Evolutionary conservation across 306 rosid species (phyloP).

Genomic region (Ziziphus jujuba): DNA sequence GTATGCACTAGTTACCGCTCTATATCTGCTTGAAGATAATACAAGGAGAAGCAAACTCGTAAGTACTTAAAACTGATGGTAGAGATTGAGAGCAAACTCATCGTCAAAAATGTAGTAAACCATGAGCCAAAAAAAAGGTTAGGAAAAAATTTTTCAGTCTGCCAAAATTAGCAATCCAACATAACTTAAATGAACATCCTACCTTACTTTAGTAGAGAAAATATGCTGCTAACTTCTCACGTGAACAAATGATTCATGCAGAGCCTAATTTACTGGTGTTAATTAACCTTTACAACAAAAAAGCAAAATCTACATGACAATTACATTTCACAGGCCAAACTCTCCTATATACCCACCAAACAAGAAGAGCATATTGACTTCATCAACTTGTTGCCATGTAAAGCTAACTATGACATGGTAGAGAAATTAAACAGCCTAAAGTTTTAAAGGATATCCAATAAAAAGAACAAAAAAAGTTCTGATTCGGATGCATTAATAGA

Average conservation of each 20-base stretch:
- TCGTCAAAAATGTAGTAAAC: too few relatives aligned
- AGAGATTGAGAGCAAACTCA: too few relatives aligned
- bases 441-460: neutral
- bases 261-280: slow-evolving; percentile 2
- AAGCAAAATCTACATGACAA: neutral
- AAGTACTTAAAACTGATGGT: neutral
- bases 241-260: slow-evolving; percentile 6
- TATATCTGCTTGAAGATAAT: slow-evolving; percentile 54
- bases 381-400: too few relatives aligned
- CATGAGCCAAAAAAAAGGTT: too few relatives aligned
- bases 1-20: slow-evolving; percentile 97
- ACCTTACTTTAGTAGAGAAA: neutral
- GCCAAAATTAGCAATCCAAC: neutral
- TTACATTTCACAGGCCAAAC: neutral
- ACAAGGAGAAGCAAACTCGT: neutral
- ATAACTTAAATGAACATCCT: neutral
- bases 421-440: too few relatives aligned
- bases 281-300: neutral
- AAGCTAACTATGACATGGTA: too few relatives aligned
- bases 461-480: neutral
- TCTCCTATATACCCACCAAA: too few relatives aligned
- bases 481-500: neutral
- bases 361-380: neutral
- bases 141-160: neutral
- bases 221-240: neutral